A percentile compares a stretch with the other conserved stretches of the same genome.
These are phyloP conservation scores for Aspergillus sp. DNA, from an alignment of 2,329 filamentous ascomycete genomes.

Conservation along the genomic window DNA sequence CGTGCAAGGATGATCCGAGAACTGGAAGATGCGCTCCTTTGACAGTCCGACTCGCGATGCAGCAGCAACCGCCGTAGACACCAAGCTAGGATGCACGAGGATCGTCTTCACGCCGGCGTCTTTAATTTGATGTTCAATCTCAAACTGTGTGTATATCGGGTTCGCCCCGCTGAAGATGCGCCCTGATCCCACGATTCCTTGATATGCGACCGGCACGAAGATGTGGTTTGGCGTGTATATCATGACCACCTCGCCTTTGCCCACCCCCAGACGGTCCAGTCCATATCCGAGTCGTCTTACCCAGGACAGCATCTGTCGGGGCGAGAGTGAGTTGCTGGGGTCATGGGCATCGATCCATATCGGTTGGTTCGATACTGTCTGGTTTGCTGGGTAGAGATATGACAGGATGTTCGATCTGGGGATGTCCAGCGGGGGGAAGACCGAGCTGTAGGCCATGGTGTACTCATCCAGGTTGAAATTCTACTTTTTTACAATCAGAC, in stretches of 20 bases:
- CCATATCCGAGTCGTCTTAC: slow-evolving; percentile 11
- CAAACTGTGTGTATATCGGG: slow-evolving; percentile 5
- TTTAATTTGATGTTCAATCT: slow-evolving; percentile 10
- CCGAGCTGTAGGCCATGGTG: slow-evolving; percentile 2
- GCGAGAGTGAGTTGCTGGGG: slow-evolving; percentile 6
- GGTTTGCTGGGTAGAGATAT: slow-evolving; percentile 11
- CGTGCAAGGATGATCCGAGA: neutral
- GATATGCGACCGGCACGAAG: slow-evolving; percentile 13
- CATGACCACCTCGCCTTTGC: slow-evolving; percentile 7
- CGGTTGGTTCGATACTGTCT: slow-evolving; percentile 7
- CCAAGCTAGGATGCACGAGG: slow-evolving; percentile 8
- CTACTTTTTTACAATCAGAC: no score
- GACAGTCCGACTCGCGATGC: neutral
- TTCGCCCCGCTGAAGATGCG: slow-evolving; percentile 14
- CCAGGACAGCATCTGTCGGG: slow-evolving; percentile 11
- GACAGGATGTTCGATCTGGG: slow-evolving; percentile 12
- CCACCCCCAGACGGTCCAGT: slow-evolving; percentile 2
- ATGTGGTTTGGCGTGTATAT: slow-evolving; percentile 14
- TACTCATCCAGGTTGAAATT: no score
- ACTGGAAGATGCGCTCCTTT: slow-evolving; percentile 8
- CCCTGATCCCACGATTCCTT: slow-evolving; percentile 10
- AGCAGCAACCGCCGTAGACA: slow-evolving; percentile 2
- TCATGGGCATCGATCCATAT: slow-evolving; percentile 14
- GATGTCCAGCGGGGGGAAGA: slow-evolving; percentile 2
- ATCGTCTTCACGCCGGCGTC: slow-evolving; percentile 2